Base-by-base conservation (phyloP, 345 rosid genomes). In the Cochlearia excelsa region DNA sequence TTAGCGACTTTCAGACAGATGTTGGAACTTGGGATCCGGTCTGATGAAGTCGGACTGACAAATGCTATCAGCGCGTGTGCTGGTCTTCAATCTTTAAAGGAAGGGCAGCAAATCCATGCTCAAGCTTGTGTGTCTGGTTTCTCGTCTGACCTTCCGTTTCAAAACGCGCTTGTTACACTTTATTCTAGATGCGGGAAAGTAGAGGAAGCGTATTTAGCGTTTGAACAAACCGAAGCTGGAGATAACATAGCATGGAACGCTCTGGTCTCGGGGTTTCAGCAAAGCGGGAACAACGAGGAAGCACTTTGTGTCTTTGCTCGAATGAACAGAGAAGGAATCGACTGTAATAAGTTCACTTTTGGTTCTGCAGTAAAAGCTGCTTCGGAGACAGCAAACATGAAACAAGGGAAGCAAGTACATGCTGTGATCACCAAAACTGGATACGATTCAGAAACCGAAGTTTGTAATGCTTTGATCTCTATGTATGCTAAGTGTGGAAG, bases 41-140 rank as follows among this genome's bases (percentile, higher is more conserved):
- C 82, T 35, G 95, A 91, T 76, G 81, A 78, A 57, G 85, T 91
- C 10, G 95, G 87, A 51, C 82, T 82, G 49, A 81, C 95, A 16
- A 87, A 88, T 81, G 96, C 92, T 59, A 69, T 91, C 51, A 88
- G 88, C 62, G 95, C 95, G 48, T 85, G 96, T 80, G 92, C 96
- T 61, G 95, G 96, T 68, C 81, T 84, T 76, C 89, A 73, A 72
- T 85, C 81, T 2, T 74, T 85, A 48, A 66, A 74, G 62, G 85
- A 78, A 68, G 96, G 96, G 40, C 80, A 43, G 37, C 92, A 85
- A 67, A 76, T 91, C 58, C 98, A 88, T 73, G 92, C 90, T 50
- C 98, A 79, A 71, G 65, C 87, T 42, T 80, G 72, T 64, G 69
- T 85, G 31, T 78, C 59, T 67, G 98, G 98, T 68, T 84, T 78